Percentiles rank a stretch among this genome's conserved stretches.
These are phyloP conservation scores for Camelina neglecta DNA, from an alignment of 345 rosid species.

Conservation along the genomic window DNA sequence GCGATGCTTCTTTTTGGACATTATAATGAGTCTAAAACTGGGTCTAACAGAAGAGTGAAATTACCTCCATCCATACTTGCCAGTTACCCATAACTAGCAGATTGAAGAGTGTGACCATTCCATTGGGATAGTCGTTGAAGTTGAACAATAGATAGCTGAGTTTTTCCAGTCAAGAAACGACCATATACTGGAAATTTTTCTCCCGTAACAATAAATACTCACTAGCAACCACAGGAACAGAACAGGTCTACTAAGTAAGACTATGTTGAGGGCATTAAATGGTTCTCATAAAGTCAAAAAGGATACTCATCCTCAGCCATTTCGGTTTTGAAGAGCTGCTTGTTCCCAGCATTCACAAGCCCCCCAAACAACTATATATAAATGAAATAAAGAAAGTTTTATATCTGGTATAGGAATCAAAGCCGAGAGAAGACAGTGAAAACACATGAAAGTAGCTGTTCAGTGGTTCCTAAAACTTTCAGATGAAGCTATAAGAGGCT, in stretches of 20 bases:
- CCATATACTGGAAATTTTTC: background rate
- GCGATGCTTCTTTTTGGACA: conserved; percentile 20
- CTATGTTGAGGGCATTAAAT: background rate
- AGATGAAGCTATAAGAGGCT: background rate
- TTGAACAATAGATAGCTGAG: conserved; percentile 81
- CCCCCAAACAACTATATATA: conserved; percentile 81
- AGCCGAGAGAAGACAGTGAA: background rate
- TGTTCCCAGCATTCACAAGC: conserved; percentile 87
- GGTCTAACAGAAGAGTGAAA: conserved; percentile 8
- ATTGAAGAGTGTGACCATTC: conserved; percentile 97
- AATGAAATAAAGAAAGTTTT: background rate
- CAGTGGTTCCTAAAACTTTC: background rate
- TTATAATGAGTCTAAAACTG: background rate
- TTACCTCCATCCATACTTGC: conserved; percentile 98
- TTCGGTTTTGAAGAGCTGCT: conserved; percentile 61
- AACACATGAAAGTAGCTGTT: conserved; percentile 12
- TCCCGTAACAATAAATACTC: conserved; percentile 1
- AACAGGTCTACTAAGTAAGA: conserved; percentile 14
- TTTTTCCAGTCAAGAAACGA: conserved; percentile 53
- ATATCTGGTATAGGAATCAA: background rate
- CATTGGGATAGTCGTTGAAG: conserved; percentile 97
- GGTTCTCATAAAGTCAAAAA: conserved; percentile 28
- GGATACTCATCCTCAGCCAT: conserved; percentile 88
- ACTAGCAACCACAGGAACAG: conserved; percentile 18
- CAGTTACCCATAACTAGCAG: conserved; percentile 89